Percentiles rank a stretch among this genome's conserved stretches.
These are phyloP conservation scores for Monosporozyma yasuniensis DNA, from an alignment of 805 yeast species.

Conservation along the genomic window DNA sequence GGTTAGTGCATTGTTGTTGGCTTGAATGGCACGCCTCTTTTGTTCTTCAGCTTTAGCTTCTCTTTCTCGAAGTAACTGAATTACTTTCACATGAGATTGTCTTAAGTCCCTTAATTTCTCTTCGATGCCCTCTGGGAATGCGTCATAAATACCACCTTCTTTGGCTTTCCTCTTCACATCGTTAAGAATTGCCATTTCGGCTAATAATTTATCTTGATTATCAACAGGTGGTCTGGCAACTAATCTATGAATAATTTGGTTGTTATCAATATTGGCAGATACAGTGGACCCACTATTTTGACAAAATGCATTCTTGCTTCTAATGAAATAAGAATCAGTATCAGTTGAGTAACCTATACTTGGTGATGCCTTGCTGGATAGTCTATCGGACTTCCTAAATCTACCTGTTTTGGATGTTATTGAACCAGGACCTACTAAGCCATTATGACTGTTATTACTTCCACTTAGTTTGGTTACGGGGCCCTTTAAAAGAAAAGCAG, in stretches of 20 bases:
- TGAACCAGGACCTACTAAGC: neutral
- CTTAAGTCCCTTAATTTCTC: slow-evolving; percentile 42
- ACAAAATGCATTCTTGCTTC: neutral
- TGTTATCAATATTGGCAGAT: neutral
- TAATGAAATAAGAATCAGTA: neutral
- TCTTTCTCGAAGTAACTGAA: slow-evolving; percentile 28
- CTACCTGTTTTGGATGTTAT: neutral
- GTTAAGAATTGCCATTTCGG: slow-evolving; percentile 73
- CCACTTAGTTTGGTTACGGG: neutral
- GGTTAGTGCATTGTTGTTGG: neutral
- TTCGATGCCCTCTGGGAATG: slow-evolving; percentile 37
- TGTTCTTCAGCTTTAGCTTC: slow-evolving; percentile 17
- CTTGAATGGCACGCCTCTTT: slow-evolving; percentile 8
- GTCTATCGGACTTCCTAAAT: neutral
- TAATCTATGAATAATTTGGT: slow-evolving; percentile 1
- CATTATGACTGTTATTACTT: neutral
- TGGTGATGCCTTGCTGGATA: neutral
- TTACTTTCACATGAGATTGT: slow-evolving; percentile 43
- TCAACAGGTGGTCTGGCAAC: slow-evolving; percentile 17
- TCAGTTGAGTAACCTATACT: neutral
- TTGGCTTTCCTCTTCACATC: slow-evolving; percentile 58
- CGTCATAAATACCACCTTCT: slow-evolving; percentile 35
- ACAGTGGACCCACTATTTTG: neutral
- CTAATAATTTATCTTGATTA: slow-evolving; percentile 44
- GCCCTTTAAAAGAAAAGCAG: neutral